Evolutionary conservation across 352 stramenopile species (phyloP).

Genomic region (Pythium chondricola): DNA sequence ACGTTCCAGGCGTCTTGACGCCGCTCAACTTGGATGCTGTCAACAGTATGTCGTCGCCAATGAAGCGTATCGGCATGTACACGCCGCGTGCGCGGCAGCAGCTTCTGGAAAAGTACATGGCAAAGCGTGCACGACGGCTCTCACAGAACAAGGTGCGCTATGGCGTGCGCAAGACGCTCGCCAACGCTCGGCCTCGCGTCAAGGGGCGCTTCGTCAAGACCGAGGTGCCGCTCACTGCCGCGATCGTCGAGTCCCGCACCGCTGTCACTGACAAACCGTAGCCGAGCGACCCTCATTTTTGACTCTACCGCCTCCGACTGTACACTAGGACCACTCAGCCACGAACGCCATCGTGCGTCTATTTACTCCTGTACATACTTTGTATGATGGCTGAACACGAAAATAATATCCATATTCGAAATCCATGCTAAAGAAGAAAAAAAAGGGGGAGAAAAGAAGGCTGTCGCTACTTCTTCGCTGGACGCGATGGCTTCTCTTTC

Average conservation of each 20-base stretch:
- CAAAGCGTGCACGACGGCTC: constrained; percentile 62
- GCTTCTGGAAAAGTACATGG: constrained; percentile 75
- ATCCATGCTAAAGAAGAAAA: too few species aligned
- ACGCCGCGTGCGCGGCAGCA: constrained; percentile 50
- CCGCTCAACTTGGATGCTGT: constrained; percentile 40
- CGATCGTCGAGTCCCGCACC: constrained; percentile 33
- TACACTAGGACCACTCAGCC: too few species aligned
- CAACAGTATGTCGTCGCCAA: neutral
- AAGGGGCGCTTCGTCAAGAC: constrained; percentile 85
- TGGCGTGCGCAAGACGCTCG: constrained; percentile 72
- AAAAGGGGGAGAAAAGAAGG: too few species aligned
- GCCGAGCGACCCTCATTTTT: too few species aligned
- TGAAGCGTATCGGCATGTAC: constrained; percentile 73
- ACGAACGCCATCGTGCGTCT: too few species aligned
- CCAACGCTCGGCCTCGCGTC: constrained; percentile 65
- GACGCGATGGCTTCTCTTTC: constrained; percentile 56
- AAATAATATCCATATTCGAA: constrained; percentile 2
- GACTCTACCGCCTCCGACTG: too few species aligned
- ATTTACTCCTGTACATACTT: constrained; percentile 6
- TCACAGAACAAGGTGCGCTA: constrained; percentile 76
- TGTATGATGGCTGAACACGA: neutral
- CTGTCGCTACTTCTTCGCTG: constrained; percentile 21
- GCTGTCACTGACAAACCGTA: neutral
- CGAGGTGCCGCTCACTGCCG: constrained; percentile 65
- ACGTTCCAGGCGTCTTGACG: constrained; percentile 28